Percentiles rank a stretch among this genome's conserved stretches.
Evolutionary conservation across 345 rosid species (phyloP).

Genomic region (Eucalyptus victrix): DNA sequence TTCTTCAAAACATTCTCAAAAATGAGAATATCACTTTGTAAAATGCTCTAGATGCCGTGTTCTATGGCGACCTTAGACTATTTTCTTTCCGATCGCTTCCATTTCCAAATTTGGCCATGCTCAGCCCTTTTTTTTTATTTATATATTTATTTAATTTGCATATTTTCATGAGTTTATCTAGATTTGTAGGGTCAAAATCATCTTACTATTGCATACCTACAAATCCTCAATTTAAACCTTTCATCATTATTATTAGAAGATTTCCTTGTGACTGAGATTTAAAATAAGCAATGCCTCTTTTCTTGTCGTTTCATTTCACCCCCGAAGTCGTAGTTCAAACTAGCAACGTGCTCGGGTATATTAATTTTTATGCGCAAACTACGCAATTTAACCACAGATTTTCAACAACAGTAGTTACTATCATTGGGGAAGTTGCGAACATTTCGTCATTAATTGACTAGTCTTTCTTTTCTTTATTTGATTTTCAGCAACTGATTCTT

Average conservation of each 20-base stretch:
- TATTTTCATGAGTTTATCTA: neutral
- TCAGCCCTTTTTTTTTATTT: neutral
- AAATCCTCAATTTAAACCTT: neutral
- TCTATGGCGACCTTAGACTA: neutral
- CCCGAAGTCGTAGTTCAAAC: neutral
- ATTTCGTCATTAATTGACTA: neutral
- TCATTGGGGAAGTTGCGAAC: neutral
- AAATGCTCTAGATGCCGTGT: neutral
- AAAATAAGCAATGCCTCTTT: neutral
- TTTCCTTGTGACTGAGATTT: neutral
- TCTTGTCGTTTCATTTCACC: neutral
- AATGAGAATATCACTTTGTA: neutral
- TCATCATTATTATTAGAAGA: neutral
- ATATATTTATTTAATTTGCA: neutral
- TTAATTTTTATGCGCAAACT: neutral
- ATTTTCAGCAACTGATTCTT: neutral
- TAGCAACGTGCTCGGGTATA: neutral
- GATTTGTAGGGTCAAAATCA: neutral
- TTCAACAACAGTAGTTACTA: neutral
- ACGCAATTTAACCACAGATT: neutral
- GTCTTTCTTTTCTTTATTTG: neutral
- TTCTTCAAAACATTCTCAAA: neutral
- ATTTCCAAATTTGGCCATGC: neutral
- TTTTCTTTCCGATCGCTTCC: neutral
- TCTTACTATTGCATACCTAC: neutral